Base-by-base conservation (phyloP, 768 basidiomycete genomes). In the Collybia sordida region DNA sequence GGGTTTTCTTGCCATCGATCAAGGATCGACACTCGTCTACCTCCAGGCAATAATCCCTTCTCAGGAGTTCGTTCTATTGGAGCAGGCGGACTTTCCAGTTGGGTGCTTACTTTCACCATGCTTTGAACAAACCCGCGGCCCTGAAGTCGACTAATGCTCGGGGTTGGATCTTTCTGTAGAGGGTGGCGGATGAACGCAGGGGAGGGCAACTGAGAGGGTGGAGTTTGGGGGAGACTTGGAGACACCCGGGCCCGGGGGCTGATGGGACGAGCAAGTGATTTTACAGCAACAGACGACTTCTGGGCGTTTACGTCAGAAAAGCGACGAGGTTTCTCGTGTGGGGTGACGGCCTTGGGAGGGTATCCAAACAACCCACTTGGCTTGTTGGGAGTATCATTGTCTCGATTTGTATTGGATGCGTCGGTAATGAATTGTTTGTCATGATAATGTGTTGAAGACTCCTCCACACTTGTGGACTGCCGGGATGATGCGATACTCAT, bases 111-210 rank as follows among this genome's bases (percentile, higher is more conserved):
- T 65, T 86, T 84, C 27, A 93, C 86, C 72, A 90, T 83, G 54
- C 78, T 89, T 65, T 89, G 86, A 2, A 93, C 91, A 61, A 93
- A 92, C 3, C 91, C 91, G 35, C 91, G 83, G 17, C 91, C 91
- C 59, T 92, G 85, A 15, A 93, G 68, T 52, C 90, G 73, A 53
- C 88, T 92, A 25, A 93, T 80, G 63, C 88, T 91, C 0, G 91
- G 91, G 1, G 89, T 90, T 3, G 80, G 80, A 39, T 90, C 89
- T 62, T 91, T 92, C 45, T 74, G 64, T 3, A 75, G 61, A 7
- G 80, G 68, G 2, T 73, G 70, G 39, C 80, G 83, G 22, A 84
- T 69, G 61, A 90, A 86, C 4, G 79, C 81, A 15, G 82, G 78
- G 3, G 86, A 81, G 23, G 77, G 64, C 18, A 71, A 70, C 14